Evolutionary conservation across 208 protist species (phyloP).

Genomic region (Acanthamoeba healyi): DNA sequence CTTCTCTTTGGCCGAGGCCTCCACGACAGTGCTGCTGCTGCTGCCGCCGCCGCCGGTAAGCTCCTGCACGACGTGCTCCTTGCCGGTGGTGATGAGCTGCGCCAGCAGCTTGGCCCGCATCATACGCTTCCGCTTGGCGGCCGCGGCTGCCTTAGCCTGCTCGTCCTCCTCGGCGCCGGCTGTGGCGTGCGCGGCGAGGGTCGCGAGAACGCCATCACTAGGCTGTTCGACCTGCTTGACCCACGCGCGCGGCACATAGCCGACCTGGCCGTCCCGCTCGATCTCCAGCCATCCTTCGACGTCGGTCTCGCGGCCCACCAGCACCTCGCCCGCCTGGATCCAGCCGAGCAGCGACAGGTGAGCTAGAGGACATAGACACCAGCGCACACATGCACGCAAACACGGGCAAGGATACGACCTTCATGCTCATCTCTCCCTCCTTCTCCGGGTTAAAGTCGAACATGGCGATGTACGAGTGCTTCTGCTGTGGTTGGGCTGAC

Average conservation of each 20-base stretch:
- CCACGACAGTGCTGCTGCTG: background rate
- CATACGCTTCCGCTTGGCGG: constrained; percentile 15
- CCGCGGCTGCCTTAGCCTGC: background rate
- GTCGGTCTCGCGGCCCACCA: constrained; percentile 9
- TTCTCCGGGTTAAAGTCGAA: background rate
- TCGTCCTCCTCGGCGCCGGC: background rate
- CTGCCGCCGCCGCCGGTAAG: background rate
- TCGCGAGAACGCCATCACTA: no score
- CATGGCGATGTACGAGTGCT: constrained; percentile 2
- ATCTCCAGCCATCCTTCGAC: constrained; percentile 31
- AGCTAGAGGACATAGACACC: no score
- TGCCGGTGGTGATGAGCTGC: constrained; percentile 45
- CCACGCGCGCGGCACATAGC: constrained; percentile 45
- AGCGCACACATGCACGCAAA: background rate
- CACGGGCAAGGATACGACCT: background rate
- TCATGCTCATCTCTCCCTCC: constrained; percentile 34
- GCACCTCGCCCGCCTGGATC: constrained; percentile 7
- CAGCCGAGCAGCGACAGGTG: background rate
- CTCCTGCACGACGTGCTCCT: background rate
- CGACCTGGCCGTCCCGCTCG: constrained; percentile 21
- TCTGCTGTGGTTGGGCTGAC: background rate
- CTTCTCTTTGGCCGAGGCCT: background rate
- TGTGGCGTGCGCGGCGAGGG: background rate
- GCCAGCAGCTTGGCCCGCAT: constrained; percentile 58
- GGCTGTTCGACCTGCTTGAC: background rate